Evolutionary conservation across 2,329 filamentous ascomycete genomes (phyloP), one percentile per base, ranked within the genome.

Genomic region (Cladophialophora chaetospira): DNA sequence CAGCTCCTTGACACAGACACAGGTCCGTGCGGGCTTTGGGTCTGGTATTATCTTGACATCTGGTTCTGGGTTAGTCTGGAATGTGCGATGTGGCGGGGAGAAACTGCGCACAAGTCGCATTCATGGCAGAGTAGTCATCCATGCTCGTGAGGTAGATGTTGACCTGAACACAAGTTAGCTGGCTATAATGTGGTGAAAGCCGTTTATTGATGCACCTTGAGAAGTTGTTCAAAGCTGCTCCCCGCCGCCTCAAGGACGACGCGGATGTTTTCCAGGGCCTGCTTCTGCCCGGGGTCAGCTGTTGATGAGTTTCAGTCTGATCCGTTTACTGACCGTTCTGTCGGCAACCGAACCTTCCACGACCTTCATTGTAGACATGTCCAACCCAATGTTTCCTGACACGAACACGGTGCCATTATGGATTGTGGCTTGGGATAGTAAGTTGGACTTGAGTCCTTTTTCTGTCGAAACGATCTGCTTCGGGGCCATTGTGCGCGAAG

Each of bases 61-160:
- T 62, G 40, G 38, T 54, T 44, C 28, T 3, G 46, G 55, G 56
- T 42, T 17, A 35, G 40, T 47, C 11, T 57, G 56, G 54, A 55
- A 59, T 62, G 60, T 53, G 42, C 51, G 3, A 28, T 25, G 29
- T 28, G 35, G 35, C 28, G 31, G 42, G 25, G 40, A 13, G 23
- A 50, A 29, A 19, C 35, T 21, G 57, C 60, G 60, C 60, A 62
- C 94, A 96, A 69, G 89, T 88, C 64, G 81, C 81, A 76, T 96
- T 96, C 88, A 96, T 91, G 71, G 85, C 85, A 72, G 75, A 78
- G 67, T 88, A 88, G 68, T 88, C 77, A 44, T 80, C 75, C 84
- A 89, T 88, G 56, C 80, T 78, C 1, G 80, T 82, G 17, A 89
- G 68, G 67, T 85, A 89, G 23, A 88, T 76, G 64, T 87, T 88